Percentiles rank a stretch among this genome's conserved stretches.
Evolutionary conservation across 2,329 filamentous ascomycete genomes (phyloP).

Genomic region (Cladobotryum mycophilum): DNA sequence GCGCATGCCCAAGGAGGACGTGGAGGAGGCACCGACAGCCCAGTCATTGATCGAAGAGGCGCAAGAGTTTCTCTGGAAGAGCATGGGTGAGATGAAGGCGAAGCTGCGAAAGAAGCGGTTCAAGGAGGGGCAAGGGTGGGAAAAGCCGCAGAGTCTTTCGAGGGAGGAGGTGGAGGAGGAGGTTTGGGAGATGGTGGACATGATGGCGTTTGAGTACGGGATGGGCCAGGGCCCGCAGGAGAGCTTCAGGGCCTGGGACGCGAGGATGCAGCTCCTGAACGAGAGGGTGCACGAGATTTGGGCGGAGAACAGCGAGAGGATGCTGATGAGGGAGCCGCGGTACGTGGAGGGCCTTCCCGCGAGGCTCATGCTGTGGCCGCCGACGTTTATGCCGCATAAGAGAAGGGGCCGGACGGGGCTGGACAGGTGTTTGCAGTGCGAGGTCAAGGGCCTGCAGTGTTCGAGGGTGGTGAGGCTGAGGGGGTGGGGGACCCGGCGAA

Average conservation of each 20-base stretch:
- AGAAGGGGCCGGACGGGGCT: background rate
- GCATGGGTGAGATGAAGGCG: background rate
- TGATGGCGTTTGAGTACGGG: background rate
- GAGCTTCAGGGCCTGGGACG: background rate
- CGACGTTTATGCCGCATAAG: slow-evolving; percentile 12
- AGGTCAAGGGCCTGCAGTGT: slow-evolving; percentile 17
- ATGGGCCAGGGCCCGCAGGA: background rate
- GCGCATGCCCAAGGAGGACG: too few species aligned
- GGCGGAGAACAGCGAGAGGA: slow-evolving; percentile 6
- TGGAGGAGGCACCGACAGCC: too few species aligned
- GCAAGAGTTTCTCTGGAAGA: background rate
- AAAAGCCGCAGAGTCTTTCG: background rate
- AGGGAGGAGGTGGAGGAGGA: slow-evolving; percentile 2
- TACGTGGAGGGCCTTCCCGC: slow-evolving; percentile 25
- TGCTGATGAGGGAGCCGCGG: slow-evolving; percentile 8
- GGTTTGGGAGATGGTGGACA: slow-evolving; percentile 1
- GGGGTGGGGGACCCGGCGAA: slow-evolving; percentile 34
- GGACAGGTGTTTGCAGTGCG: slow-evolving; percentile 21
- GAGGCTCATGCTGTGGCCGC: slow-evolving; percentile 14
- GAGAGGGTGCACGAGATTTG: slow-evolving; percentile 7
- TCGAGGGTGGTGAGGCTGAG: slow-evolving; percentile 22
- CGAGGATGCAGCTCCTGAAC: background rate
- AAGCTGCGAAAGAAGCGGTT: background rate
- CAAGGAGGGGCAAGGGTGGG: background rate
- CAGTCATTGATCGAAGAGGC: background rate